Evolutionary conservation across 306 rosid species (phyloP), one percentile per base, ranked within the genome.

Genomic region (Glycine soja): DNA sequence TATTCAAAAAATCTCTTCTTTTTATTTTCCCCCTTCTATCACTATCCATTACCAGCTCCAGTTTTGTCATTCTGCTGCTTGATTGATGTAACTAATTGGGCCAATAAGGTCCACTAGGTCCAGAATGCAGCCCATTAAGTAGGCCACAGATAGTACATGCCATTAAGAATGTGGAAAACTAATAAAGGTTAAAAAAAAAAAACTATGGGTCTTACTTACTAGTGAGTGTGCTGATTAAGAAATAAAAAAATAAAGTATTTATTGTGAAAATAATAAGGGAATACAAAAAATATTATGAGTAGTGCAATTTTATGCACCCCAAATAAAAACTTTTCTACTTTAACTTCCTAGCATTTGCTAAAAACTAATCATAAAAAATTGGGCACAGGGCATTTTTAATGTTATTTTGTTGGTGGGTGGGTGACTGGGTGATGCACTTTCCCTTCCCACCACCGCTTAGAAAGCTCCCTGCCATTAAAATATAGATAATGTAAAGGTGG

Each of bases 91-190:
- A 59, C 7, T 36, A 15, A 30, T 56, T 43, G 81, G 53, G 53
- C 81, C 42, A 38, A 24, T 10, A 16, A 82, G 86, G 66, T 52
- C 86, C 72, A 78, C 50, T 40, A 61, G 56, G 59, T 61, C 30
- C 47, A 72, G 24, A 69, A 56, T 57, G 10, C 67, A 82, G 38
- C 71, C 56, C 74, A 43, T 45, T 42, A 0, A 24, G 30, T 24
- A 66, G 32, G 72, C 8, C 52, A 66, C 51, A 40, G 14, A 9
- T 8, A 42, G 9, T 66, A 42, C 14, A 59, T 15, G 32, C 71
- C 32, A 66, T 66, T 43, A 67, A 42, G 4, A 16, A 67, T 16
- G 15, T 15, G 14, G 12, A 68, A 38, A 18, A 11, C 69, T 63
- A 48, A 48, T 13, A 67, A 52, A 80, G 59, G 63, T 71, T 3